phyloP scores from a whole-genome alignment of 306 rosid genomes.

The Gastrolobium bilobum region DNA sequence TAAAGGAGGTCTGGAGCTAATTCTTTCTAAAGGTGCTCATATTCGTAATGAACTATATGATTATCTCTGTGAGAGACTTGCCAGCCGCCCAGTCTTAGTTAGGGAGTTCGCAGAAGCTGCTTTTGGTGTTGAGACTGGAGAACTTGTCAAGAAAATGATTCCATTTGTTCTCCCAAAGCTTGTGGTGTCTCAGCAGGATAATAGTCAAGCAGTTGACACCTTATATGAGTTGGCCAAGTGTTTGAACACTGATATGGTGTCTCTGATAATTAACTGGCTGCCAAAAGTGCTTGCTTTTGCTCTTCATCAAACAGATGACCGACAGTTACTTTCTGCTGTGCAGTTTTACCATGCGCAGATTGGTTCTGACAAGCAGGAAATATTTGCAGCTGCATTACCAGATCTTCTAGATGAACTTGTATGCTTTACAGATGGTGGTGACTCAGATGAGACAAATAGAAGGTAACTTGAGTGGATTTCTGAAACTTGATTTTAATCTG shows the following conservation, averaged over 20 bases:
- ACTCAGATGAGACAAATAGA: constrained; percentile 75
- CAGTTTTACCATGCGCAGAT: constrained; percentile 82
- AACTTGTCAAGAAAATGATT: constrained; percentile 80
- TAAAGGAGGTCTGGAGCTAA: constrained; percentile 73
- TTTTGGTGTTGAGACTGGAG: constrained; percentile 81
- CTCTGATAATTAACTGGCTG: constrained; percentile 75
- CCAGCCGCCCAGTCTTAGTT: constrained; percentile 74
- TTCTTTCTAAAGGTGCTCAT: constrained; percentile 76
- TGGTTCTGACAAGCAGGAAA: constrained; percentile 80
- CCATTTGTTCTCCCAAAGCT: constrained; percentile 97
- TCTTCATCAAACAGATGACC: constrained; percentile 78
- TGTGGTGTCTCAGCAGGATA: constrained; percentile 77
- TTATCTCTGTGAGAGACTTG: constrained; percentile 74
- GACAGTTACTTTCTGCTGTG: constrained; percentile 70
- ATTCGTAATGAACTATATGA: constrained; percentile 81
- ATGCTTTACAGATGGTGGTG: constrained; percentile 83
- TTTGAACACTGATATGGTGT: constrained; percentile 73
- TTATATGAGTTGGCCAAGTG: constrained; percentile 79
- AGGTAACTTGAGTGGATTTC: constrained; percentile 65
- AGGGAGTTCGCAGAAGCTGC: constrained; percentile 92
- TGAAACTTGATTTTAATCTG: constrained; percentile 38
- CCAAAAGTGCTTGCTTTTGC: constrained; percentile 98
- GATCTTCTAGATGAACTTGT: constrained; percentile 88
- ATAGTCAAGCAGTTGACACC: constrained; percentile 76
- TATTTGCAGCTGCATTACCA: constrained; percentile 89